Conservation (phyloP, 352 stramenopile genomes). For the Elongisporangium anandrum region DNA sequence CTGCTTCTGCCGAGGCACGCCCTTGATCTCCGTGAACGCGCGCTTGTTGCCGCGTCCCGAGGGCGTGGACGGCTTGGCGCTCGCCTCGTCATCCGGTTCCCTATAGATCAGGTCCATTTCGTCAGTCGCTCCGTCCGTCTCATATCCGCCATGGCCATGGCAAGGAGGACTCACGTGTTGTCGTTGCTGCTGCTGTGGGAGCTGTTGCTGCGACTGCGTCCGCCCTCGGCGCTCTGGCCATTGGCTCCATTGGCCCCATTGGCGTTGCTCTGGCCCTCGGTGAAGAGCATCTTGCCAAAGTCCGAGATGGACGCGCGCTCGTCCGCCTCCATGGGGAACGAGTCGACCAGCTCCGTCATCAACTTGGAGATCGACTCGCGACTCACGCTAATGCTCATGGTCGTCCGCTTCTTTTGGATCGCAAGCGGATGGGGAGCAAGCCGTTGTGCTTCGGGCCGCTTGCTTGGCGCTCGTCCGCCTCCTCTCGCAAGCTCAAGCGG, state of each 20-base stretch:
- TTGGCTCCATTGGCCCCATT: conserved; percentile 1
- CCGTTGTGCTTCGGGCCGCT: conserved; percentile 1
- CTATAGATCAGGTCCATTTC: not conserved
- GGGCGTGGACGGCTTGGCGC: not conserved
- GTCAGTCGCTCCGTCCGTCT: not conserved
- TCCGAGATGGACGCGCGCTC: conserved; percentile 79
- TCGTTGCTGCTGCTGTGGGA: conserved; percentile 9
- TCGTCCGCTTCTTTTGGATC: conserved; percentile 2
- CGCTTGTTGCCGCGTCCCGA: conserved; percentile 43
- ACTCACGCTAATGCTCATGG: conserved; percentile 74
- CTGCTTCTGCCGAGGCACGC: conserved; percentile 76
- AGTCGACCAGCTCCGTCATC: conserved; percentile 82
- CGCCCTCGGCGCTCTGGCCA: conserved; percentile 2
- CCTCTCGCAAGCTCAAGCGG: not conserved
- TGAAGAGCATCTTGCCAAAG: conserved; percentile 84
- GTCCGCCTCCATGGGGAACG: conserved; percentile 73
- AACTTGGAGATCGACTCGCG: conserved; percentile 84
- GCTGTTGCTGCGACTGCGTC: conserved; percentile 2
- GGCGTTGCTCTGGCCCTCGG: conserved; percentile 46
- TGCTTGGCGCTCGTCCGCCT: not conserved
- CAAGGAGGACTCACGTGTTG: conserved; percentile 1
- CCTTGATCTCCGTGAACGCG: conserved; percentile 83
- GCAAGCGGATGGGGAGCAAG: not conserved
- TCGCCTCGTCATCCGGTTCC: not conserved
- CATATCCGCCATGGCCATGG: not conserved